These are phyloP conservation scores for Eremochloa ophiuroides DNA, from an alignment of 176 grass and related monocot genomes.

Conservation along the genomic window DNA sequence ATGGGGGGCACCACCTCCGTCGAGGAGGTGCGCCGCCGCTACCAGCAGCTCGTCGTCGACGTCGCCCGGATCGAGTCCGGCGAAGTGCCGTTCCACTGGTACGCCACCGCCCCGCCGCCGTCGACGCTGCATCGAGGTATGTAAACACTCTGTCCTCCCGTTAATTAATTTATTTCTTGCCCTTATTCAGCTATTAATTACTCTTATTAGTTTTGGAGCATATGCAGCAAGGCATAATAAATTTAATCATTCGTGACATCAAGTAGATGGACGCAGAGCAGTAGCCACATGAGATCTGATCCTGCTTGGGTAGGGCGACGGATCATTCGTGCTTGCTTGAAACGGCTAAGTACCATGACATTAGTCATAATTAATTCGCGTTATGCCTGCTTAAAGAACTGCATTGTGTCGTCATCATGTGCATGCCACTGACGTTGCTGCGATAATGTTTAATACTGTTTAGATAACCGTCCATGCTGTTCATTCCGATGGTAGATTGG, in stretches of 20 bases:
- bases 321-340: slow-evolving; percentile 14
- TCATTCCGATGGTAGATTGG: slow-evolving; percentile 34
- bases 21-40: slow-evolving; percentile 56
- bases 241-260: too few species aligned
- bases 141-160: not conserved
- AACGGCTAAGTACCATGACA: not conserved
- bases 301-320: too few species aligned
- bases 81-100: slow-evolving; percentile 36
- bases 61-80: slow-evolving; percentile 52
- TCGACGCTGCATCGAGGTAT: slow-evolving; percentile 11
- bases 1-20: slow-evolving; percentile 57
- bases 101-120: slow-evolving; percentile 7
- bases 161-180: not conserved
- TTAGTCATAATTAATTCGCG: slow-evolving; percentile 3
- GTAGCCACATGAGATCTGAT: slow-evolving; percentile 26
- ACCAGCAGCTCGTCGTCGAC: slow-evolving; percentile 44
- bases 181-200: not conserved
- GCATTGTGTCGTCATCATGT: slow-evolving; percentile 14
- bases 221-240: too few species aligned
- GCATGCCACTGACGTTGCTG: not conserved
- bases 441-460: slow-evolving; percentile 19
- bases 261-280: not conserved
- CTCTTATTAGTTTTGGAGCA: not conserved
- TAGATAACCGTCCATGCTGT: slow-evolving; percentile 11
- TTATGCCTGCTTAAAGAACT: not conserved